Conservation (phyloP, 495 filamentous ascomycete species). For the Talaromyces wortmannii region DNA sequence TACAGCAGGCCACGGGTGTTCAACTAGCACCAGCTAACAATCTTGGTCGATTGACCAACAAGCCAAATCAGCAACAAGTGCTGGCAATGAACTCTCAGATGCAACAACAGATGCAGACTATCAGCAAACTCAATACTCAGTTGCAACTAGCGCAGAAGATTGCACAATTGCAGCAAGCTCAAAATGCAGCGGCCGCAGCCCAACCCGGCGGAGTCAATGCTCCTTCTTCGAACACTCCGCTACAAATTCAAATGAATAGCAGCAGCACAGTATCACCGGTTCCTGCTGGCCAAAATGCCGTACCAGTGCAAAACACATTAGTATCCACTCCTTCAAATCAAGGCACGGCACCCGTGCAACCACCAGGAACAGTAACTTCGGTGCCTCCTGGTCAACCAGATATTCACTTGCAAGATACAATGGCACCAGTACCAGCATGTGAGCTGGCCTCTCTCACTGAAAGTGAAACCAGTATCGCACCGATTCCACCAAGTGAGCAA, state of each 20-base stretch:
- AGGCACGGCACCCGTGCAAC: neutral
- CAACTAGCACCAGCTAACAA: neutral
- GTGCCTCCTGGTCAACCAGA: neutral
- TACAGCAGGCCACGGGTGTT: neutral
- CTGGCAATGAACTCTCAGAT: neutral
- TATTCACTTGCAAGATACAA: neutral
- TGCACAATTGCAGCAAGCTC: neutral
- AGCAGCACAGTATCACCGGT: neutral
- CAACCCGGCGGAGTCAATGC: neutral
- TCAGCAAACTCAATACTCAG: neutral
- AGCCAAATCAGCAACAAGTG: constrained; percentile 1
- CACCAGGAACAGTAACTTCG: neutral
- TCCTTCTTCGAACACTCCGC: neutral
- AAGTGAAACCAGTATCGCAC: neutral
- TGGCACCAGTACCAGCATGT: neutral
- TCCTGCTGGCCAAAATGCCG: neutral
- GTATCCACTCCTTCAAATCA: neutral
- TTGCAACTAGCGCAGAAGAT: constrained; percentile 4
- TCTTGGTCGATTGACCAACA: neutral
- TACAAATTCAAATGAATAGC: neutral
- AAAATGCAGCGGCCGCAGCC: neutral
- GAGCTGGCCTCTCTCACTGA: neutral
- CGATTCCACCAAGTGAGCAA: neutral
- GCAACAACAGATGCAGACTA: neutral
- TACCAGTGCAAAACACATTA: neutral